Conservation (phyloP, 352 stramenopile genomes). For the Phytophthora capsici region DNA sequence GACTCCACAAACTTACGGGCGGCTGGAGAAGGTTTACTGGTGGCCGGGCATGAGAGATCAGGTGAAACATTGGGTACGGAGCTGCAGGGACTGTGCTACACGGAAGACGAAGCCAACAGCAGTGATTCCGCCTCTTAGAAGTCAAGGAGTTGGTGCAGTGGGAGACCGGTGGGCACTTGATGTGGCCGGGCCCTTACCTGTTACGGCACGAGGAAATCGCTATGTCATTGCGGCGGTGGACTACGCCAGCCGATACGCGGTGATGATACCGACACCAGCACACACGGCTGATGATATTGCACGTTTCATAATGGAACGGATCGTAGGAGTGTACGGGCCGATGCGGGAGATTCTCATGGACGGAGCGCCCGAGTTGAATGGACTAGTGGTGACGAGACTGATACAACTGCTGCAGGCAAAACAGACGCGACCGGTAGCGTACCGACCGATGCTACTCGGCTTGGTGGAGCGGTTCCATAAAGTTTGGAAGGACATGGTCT, state of each 20-base stretch:
- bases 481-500: not conserved
- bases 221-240: not conserved
- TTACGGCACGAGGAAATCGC: not conserved
- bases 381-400: too few species aligned
- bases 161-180: not conserved
- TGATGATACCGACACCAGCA: not conserved
- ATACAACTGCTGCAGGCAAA: not conserved
- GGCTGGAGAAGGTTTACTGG: constrained; percentile 11
- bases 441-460: not conserved
- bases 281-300: constrained; percentile 1
- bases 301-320: constrained; percentile 5
- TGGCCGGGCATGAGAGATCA: constrained; percentile 12
- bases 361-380: too few species aligned
- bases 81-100: not conserved
- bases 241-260: constrained; percentile 4
- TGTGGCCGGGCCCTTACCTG: not conserved
- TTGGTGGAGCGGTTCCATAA: not conserved
- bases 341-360: not conserved
- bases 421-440: not conserved
- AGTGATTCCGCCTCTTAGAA: not conserved
- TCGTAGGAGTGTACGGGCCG: constrained; percentile 13
- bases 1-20: constrained; percentile 19
- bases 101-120: not conserved
- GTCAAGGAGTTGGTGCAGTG: not conserved
- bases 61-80: not conserved